Evolutionary conservation across 768 basidiomycete genomes (phyloP), one percentile per base, ranked within the genome.

Genomic region (Rubroboletus pulcherrimus): DNA sequence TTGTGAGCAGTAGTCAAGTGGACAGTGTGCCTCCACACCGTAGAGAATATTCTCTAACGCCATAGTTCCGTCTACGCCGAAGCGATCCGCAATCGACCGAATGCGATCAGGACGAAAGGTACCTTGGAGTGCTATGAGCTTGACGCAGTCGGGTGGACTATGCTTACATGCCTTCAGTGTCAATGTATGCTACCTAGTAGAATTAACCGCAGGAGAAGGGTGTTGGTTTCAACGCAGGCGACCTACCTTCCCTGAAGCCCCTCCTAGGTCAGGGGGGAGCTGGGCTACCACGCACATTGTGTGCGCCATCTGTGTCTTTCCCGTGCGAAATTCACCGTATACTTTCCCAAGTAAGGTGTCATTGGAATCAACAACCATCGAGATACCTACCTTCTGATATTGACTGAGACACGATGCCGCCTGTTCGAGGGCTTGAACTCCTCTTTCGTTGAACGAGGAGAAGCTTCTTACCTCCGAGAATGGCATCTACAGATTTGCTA

Each of bases 81-180:
- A 97, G 21, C 93, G 81, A 46, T 96, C 92, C 19, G 96, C 93
- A 58, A 98, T 91, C 26, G 91, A 83, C 40, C 82, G 81, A 64
- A 98, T 90, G 55, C 95, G 86, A 68, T 98, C 94, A 4, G 95
- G 95, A 34, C 95, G 87, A 74, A 97, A 97, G 4, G 92, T 93
- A n/a, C 91, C 91, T 89, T 56, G n/a, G 14, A 34, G 34, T 53
- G 42, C 42, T 37, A 66, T 57, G 66, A 65, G 52, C 55, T 63
- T 52, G 54, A 69, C 21, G 63, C 61, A 21, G 52, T 42, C 30
- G 38, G 33, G 17, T 24, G 12, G 15, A 29, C 5, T 35, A 30
- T 38, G 35, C 17, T 19, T 15, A 49, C 55, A 17, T 61, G 77
- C 89, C 89, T 79, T 93, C 91, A 3, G 91, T 93, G 66, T 94